These are phyloP conservation scores for Verticillium dahliae DNA, from an alignment of 2,329 filamentous ascomycete genomes.

Conservation along the genomic window DNA sequence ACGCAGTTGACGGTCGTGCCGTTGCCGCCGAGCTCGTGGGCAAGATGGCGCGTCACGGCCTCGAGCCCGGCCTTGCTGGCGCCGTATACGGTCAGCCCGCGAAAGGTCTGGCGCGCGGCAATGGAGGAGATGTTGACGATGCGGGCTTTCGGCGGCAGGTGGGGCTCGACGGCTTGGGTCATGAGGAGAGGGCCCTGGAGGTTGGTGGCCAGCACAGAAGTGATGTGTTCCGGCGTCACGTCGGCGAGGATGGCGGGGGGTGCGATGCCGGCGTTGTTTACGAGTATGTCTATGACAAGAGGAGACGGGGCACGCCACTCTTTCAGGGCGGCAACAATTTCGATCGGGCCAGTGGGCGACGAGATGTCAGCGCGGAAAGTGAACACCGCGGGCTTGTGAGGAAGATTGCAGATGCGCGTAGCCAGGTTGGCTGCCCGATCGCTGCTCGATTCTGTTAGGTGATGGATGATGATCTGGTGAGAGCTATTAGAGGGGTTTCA, in stretches of 20 bases:
- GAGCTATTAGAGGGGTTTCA: background rate
- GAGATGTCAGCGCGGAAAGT: background rate
- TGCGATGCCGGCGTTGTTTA: constrained; percentile 4
- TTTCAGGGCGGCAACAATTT: background rate
- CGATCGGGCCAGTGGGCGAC: background rate
- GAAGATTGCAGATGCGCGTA: background rate
- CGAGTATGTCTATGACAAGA: constrained; percentile 4
- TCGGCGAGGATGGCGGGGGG: background rate
- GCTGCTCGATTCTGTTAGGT: background rate
- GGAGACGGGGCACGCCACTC: background rate
- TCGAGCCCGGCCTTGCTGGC: constrained; percentile 4
- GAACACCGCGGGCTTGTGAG: background rate
- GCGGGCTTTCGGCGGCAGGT: background rate
- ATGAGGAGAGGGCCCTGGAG: constrained; percentile 4
- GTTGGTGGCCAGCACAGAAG: background rate
- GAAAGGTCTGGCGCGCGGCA: constrained; percentile 2
- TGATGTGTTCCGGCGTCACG: background rate
- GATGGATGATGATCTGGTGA: background rate
- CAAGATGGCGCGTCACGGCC: constrained; percentile 1
- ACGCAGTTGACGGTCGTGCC: constrained; percentile 5
- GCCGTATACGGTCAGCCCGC: background rate
- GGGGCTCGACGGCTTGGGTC: constrained; percentile 1
- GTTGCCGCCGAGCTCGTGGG: constrained; percentile 2
- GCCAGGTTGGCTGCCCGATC: background rate
- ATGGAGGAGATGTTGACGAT: constrained; percentile 6